A percentile compares a stretch with the other conserved stretches of the same genome.
Evolutionary conservation across 2,329 filamentous ascomycete species (phyloP).

Genomic region (Sporothrix luriei): DNA sequence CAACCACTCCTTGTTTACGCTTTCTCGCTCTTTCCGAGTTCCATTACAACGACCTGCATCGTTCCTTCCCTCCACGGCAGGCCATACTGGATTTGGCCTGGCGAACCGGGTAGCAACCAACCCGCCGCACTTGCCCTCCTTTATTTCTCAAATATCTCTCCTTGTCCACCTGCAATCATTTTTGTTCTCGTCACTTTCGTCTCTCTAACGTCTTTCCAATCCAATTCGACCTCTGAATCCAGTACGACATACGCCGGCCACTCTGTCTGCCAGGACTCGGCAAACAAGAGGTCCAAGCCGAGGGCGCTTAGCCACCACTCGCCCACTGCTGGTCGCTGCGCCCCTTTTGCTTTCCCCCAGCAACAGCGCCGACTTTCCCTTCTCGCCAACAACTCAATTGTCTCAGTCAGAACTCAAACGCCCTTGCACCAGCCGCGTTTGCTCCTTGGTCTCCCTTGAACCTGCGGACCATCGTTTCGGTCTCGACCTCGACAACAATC

Average conservation of each 20-base stretch:
- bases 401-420: constrained; percentile 19
- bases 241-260: constrained; percentile 12
- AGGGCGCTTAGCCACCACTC: constrained; percentile 7
- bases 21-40: neutral
- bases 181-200: neutral
- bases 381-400: constrained; percentile 22
- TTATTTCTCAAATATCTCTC: constrained; percentile 9
- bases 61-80: constrained; percentile 8
- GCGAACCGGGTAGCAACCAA: constrained; percentile 17
- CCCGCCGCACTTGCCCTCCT: constrained; percentile 21
- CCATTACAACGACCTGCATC: neutral
- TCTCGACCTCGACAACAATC: constrained; percentile 1
- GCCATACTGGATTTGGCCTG: constrained; percentile 24
- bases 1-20: neutral
- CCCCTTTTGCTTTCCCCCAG: neutral
- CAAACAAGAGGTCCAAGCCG: neutral
- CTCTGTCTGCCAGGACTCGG: neutral
- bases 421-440: constrained; percentile 5
- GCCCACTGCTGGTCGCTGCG: neutral
- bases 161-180: neutral
- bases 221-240: neutral
- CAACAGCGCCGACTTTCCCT: constrained; percentile 1
- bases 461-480: neutral
- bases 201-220: neutral
- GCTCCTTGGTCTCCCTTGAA: neutral